phyloP scores from a whole-genome alignment of 2,329 filamentous ascomycete genomes.

The Neonectria sp. region DNA sequence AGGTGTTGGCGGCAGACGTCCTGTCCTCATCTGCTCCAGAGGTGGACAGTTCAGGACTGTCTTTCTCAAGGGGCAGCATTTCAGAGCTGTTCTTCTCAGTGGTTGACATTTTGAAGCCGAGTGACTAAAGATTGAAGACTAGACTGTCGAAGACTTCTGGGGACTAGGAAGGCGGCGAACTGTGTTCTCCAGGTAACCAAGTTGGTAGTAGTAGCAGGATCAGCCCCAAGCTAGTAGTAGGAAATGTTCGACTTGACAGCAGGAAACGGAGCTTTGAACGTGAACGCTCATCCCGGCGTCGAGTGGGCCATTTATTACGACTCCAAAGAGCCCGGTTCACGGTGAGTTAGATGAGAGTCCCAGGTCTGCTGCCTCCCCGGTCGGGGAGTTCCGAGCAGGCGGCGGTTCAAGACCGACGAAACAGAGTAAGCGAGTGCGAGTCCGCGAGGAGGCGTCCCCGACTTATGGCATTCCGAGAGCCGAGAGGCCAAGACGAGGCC shows the following conservation, averaged over 20 bases:
- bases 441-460: neutral
- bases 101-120: neutral
- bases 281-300: neutral
- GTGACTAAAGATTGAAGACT: neutral
- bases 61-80: slow-evolving; percentile 2
- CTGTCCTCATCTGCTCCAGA: neutral
- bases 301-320: neutral
- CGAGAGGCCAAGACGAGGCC: neutral
- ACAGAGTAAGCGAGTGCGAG: neutral
- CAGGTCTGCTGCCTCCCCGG: neutral
- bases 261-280: neutral
- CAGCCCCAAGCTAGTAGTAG: neutral
- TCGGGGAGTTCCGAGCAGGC: neutral
- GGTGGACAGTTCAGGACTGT: neutral
- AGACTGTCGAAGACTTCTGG: neutral
- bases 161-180: too few relatives aligned
- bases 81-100: neutral
- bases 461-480: neutral
- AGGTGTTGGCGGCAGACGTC: neutral
- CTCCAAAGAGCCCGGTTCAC: neutral
- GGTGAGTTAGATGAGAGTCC: neutral
- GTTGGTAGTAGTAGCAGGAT: neutral
- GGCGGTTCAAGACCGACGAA: neutral
- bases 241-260: neutral
- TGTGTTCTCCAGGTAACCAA: neutral